Conservation (phyloP, 164 flowering plant species). For the Berberis thunbergii region DNA sequence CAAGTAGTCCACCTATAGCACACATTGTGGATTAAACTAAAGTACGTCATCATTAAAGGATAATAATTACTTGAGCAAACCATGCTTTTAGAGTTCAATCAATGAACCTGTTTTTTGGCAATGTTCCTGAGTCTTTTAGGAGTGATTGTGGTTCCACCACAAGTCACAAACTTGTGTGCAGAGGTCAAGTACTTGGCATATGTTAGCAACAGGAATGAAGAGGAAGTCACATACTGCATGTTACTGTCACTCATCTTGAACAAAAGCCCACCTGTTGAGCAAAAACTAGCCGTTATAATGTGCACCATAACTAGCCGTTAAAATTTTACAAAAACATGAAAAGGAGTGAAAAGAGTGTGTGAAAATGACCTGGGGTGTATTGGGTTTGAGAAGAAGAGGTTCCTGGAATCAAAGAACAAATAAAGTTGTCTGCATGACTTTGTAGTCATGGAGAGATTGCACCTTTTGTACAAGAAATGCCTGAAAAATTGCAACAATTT, state of each 20-base stretch:
- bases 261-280: conserved; percentile 55
- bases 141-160: conserved; percentile 49
- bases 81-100: neutral
- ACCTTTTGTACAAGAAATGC: conserved; percentile 71
- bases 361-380: conserved; percentile 61
- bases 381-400: conserved; percentile 45
- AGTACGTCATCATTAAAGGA: neutral
- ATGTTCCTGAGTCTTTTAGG: conserved; percentile 46
- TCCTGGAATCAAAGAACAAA: conserved; percentile 74
- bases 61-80: neutral
- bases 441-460: conserved; percentile 68
- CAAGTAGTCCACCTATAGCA: conserved; percentile 68
- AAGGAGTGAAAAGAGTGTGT: conserved; percentile 7
- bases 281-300: conserved; percentile 21
- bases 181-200: conserved; percentile 75
- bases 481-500: conserved; percentile 23
- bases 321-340: conserved; percentile 2
- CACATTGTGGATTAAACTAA: neutral
- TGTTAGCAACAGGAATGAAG: conserved; percentile 59
- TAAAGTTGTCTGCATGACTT: conserved; percentile 75
- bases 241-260: conserved; percentile 65
- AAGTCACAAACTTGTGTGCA: conserved; percentile 41
- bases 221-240: conserved; percentile 82
- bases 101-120: conserved; percentile 62
- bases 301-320: conserved; percentile 29